Evolutionary conservation across 2,329 filamentous ascomycete genomes (phyloP), one percentile per base, ranked within the genome.

Genomic region (Trichoderma breve): DNA sequence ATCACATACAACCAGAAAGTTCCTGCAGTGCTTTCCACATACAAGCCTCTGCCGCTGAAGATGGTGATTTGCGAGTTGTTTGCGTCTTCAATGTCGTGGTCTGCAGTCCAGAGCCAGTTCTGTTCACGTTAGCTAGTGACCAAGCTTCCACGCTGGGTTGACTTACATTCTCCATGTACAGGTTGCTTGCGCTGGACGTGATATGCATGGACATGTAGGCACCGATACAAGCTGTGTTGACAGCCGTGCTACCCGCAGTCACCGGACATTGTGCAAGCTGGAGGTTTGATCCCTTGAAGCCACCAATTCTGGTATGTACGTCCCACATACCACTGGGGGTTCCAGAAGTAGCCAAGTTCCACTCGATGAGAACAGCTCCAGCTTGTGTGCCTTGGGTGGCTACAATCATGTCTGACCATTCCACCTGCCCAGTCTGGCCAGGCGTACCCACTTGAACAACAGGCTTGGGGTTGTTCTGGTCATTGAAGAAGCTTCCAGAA

Each of bases 41-140:
- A 77, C 21, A 83, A 76, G 24, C 83, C 82, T 24, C 82, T 75
- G 3, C 75, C 82, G 3, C 73, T 76, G 69, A 80, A 84, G 39
- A 84, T 74, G 24, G 75, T 75, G 71, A 84, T 79, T 53, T 79
- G 55, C 3, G 66, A 61, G n/a, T 60, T 58, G 39, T 8, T n/a
- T 9, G 66, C 24, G 55, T 69, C 66, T 6, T 69, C 66, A n/a
- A 69, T 69, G 7, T 69, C 66, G 57, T 65, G 63, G n/a, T 65
- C 63, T 7, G 63, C 63, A 7, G 63, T 55, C 63, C 63, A 65
- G 43, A 65, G 24, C 63, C 63, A 65, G 63, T 65, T 65, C 63
- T 65, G 1, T 36, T n/a, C 30, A 65, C 28, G 2, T 65, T 65
- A 65, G 63, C 63, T 36, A 14, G 11, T 4, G n/a, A 26, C 43